A percentile compares a stretch with the other conserved stretches of the same genome.
Evolutionary conservation across 2,329 filamentous ascomycete genomes (phyloP).

Genomic region (Claviceps pusilla): DNA sequence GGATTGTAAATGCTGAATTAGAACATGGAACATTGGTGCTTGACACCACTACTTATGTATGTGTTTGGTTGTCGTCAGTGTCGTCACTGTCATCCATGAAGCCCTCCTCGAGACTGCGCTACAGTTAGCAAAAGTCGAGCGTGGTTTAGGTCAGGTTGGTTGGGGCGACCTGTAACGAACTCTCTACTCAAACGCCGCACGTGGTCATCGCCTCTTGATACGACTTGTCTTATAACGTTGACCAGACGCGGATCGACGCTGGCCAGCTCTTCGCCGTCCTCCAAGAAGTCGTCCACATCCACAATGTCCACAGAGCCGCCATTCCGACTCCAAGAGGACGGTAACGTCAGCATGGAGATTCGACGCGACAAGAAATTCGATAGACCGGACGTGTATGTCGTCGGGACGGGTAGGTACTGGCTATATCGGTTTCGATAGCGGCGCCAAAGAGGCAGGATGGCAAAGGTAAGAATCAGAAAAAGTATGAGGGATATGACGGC

Average conservation of each 20-base stretch:
- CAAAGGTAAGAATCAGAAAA: constrained; percentile 51
- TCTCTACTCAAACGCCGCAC: constrained; percentile 59
- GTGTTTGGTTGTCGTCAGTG: constrained; percentile 25
- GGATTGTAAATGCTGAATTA: neutral
- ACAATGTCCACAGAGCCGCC: constrained; percentile 27
- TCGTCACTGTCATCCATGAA: constrained; percentile 31
- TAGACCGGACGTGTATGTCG: constrained; percentile 38
- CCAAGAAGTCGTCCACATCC: constrained; percentile 22
- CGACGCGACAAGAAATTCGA: constrained; percentile 31
- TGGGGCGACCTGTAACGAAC: constrained; percentile 21
- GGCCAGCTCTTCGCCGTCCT: constrained; percentile 54
- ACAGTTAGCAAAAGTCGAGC: constrained; percentile 7
- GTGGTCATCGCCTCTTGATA: constrained; percentile 28
- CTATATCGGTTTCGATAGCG: constrained; percentile 56
- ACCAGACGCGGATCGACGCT: constrained; percentile 38
- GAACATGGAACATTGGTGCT: neutral
- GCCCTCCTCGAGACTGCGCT: constrained; percentile 17
- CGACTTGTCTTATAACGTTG: constrained; percentile 22
- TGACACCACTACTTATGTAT: constrained; percentile 4
- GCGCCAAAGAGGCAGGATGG: constrained; percentile 53
- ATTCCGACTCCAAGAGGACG: constrained; percentile 33
- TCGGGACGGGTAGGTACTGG: constrained; percentile 56
- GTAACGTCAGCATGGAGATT: constrained; percentile 18
- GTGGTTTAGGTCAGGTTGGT: neutral
- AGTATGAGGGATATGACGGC: constrained; percentile 54